Conservation (phyloP, 805 yeast species). For the Wickerhamomyces bovis region DNA sequence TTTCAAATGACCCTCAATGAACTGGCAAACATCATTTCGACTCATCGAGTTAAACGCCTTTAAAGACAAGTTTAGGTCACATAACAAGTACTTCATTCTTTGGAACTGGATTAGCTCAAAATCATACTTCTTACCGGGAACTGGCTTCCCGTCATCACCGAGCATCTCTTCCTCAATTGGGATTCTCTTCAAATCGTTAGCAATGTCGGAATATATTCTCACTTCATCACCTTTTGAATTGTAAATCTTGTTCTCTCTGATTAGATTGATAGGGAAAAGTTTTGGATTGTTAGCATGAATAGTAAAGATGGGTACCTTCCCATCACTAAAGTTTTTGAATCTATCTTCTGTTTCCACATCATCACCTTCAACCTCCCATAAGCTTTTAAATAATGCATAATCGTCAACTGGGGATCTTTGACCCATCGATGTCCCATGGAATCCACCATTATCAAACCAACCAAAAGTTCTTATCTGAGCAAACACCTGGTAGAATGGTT, state of each 20-base stretch:
- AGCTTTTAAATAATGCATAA: constrained; percentile 22
- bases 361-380: not conserved
- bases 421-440: constrained; percentile 71
- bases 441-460: constrained; percentile 30
- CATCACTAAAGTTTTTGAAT: constrained; percentile 10
- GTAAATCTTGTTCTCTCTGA: constrained; percentile 15
- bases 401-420: constrained; percentile 70
- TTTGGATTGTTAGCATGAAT: constrained; percentile 34
- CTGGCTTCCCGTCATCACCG: not conserved
- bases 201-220: constrained; percentile 22
- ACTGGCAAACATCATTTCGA: constrained; percentile 40
- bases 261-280: constrained; percentile 28
- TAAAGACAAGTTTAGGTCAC: constrained; percentile 41
- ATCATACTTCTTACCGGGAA: constrained; percentile 28
- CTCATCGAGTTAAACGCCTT: constrained; percentile 39
- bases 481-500: constrained; percentile 43
- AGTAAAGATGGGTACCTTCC: constrained; percentile 24
- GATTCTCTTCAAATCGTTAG: constrained; percentile 23
- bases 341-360: constrained; percentile 3
- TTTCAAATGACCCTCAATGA: constrained; percentile 37
- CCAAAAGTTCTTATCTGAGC: constrained; percentile 23
- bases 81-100: constrained; percentile 46
- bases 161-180: constrained; percentile 2
- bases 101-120: constrained; percentile 52
- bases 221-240: constrained; percentile 16